These are phyloP conservation scores for Phytopythium sindhum DNA, from an alignment of 352 stramenopile genomes.

Conservation along the genomic window DNA sequence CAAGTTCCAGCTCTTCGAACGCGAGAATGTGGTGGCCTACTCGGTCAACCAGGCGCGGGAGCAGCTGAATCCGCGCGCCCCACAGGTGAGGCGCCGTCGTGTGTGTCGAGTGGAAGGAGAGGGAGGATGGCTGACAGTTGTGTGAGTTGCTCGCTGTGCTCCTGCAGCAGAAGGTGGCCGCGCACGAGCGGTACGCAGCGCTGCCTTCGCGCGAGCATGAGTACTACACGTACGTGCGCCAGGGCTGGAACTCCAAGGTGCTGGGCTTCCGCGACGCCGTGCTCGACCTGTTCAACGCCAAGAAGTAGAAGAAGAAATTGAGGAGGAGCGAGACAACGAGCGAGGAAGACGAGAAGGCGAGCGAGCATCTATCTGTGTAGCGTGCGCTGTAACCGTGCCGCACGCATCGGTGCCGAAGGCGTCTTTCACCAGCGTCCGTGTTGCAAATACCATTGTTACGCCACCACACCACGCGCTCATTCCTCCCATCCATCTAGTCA, in stretches of 20 bases:
- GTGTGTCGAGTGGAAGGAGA: neutral
- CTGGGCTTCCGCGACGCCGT: constrained; percentile 54
- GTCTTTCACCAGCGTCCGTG: neutral
- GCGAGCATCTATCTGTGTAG: neutral
- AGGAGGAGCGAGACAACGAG: neutral
- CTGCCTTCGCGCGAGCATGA: constrained; percentile 73
- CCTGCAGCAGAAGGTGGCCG: constrained; percentile 19
- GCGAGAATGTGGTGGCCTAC: constrained; percentile 69
- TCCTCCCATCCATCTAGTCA: constrained; percentile 12
- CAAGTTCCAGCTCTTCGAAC: constrained; percentile 71
- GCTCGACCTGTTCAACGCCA: constrained; percentile 50
- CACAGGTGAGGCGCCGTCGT: constrained; percentile 18
- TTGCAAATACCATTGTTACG: constrained; percentile 1
- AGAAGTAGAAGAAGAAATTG: constrained; percentile 18
- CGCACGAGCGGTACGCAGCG: constrained; percentile 53
- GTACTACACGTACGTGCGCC: constrained; percentile 74
- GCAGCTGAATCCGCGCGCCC: constrained; percentile 35
- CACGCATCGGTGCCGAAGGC: neutral
- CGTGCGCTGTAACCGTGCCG: neutral
- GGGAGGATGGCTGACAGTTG: neutral
- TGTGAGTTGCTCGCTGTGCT: constrained; percentile 5
- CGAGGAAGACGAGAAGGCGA: neutral
- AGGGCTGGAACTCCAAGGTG: constrained; percentile 73
- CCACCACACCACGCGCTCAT: neutral
- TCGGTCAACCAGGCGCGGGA: constrained; percentile 60